Conservation (phyloP, 2,329 filamentous ascomycete species). For the Lizonia empirigonia region DNA sequence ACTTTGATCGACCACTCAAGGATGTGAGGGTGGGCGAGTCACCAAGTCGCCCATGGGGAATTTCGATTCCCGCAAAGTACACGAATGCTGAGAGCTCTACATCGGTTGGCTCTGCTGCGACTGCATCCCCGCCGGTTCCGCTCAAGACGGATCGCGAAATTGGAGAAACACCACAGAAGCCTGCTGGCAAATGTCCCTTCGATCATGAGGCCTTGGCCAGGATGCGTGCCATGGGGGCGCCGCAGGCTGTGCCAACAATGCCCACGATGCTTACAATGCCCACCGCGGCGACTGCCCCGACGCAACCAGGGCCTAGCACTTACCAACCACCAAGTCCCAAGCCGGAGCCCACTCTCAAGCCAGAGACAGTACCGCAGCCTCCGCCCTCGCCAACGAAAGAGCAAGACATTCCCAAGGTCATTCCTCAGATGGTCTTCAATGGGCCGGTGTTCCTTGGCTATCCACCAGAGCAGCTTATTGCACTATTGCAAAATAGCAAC, state of each 20-base stretch:
- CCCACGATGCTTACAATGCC: slow-evolving; percentile 15
- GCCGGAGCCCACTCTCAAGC: slow-evolving; percentile 15
- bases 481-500: slow-evolving; percentile 45
- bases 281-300: slow-evolving; percentile 13
- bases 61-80: slow-evolving; percentile 71
- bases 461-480: slow-evolving; percentile 45
- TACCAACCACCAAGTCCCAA: slow-evolving; percentile 14
- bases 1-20: slow-evolving; percentile 83
- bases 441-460: slow-evolving; percentile 96
- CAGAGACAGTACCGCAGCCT: slow-evolving; percentile 9
- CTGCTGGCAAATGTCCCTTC: slow-evolving; percentile 44
- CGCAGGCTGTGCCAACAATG: slow-evolving; percentile 15
- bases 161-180: slow-evolving; percentile 34
- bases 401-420: slow-evolving; percentile 24
- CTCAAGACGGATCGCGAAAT: slow-evolving; percentile 48
- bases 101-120: slow-evolving; percentile 49
- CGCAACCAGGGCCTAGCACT: slow-evolving; percentile 20
- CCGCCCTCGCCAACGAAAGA: slow-evolving; percentile 15
- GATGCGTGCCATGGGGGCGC: slow-evolving; percentile 11
- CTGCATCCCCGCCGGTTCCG: slow-evolving; percentile 58
- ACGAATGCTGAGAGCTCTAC: slow-evolving; percentile 47
- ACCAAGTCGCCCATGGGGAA: slow-evolving; percentile 91
- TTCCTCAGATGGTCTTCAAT: slow-evolving; percentile 81
- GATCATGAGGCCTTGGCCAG: slow-evolving; percentile 38
- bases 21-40: slow-evolving; percentile 94